These are phyloP conservation scores for Brassica cretica DNA, from an alignment of 345 rosid species.

Conservation along the genomic window DNA sequence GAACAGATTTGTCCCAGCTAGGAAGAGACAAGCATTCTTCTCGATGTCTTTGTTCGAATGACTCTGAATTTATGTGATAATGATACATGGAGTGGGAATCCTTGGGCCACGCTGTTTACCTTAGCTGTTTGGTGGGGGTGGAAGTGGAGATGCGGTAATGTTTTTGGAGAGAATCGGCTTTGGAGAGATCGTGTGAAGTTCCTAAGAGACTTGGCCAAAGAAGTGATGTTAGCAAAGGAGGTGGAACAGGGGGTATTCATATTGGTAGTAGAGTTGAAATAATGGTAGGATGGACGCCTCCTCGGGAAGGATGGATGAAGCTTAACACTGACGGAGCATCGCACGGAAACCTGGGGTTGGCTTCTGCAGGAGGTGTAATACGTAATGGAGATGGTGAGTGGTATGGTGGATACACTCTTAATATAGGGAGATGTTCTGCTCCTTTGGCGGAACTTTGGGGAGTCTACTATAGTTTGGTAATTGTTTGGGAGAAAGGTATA, in stretches of 20 bases:
- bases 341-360: not conserved
- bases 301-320: not conserved
- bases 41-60: not conserved
- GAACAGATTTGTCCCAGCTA: not conserved
- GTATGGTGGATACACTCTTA: not conserved
- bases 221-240: not conserved
- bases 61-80: not conserved
- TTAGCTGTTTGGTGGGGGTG: not conserved
- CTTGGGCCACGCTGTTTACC: not conserved
- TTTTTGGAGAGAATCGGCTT: not conserved
- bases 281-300: not conserved
- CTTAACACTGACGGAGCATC: not conserved
- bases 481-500: not conserved
- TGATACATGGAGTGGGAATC: not conserved
- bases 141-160: no score
- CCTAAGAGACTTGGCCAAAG: not conserved
- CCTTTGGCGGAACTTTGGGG: not conserved
- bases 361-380: not conserved
- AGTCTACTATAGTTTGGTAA: not conserved
- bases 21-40: not conserved
- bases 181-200: not conserved
- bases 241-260: not conserved
- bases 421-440: not conserved
- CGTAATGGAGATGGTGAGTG: not conserved
- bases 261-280: no score